A percentile compares a stretch with the other conserved stretches of the same genome.
Evolutionary conservation across 805 yeast species (phyloP).

Genomic region (Starmerella bombicola): DNA sequence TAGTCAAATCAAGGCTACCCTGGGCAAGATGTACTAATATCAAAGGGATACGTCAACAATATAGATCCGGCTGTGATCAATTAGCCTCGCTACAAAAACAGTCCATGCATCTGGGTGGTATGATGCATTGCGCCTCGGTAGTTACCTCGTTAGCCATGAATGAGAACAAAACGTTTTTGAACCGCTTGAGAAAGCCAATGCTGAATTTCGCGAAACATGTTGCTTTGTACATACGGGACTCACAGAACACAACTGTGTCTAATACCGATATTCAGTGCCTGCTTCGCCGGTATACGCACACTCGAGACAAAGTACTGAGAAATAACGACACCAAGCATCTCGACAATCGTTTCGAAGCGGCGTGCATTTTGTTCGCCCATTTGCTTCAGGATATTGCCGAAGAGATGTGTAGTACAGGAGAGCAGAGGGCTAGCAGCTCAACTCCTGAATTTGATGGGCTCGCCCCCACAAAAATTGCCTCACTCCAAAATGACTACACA

Average conservation of each 20-base stretch:
- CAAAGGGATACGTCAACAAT: not conserved
- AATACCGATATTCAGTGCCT: not conserved
- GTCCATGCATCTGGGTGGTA: slow-evolving; percentile 50
- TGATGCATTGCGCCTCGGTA: slow-evolving; percentile 38
- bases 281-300: slow-evolving; percentile 4
- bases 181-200: slow-evolving; percentile 1
- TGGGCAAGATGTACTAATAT: not conserved
- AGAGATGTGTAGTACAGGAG: slow-evolving; percentile 1
- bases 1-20: not conserved
- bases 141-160: not conserved
- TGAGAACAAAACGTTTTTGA: not conserved
- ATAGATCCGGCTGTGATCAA: not conserved
- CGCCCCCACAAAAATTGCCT: not conserved
- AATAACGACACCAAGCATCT: slow-evolving; percentile 34
- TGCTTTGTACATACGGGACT: not conserved
- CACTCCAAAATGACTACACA: not conserved
- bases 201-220: not conserved
- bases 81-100: slow-evolving; percentile 38
- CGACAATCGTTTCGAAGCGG: slow-evolving; percentile 72
- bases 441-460: not conserved
- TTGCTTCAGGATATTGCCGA: slow-evolving; percentile 43
- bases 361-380: slow-evolving; percentile 68
- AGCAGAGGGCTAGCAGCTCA: not conserved
- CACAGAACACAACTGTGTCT: not conserved
- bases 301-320: slow-evolving; percentile 6